Conservation (phyloP, 2,329 filamentous ascomycete genomes). For the Microdochium bolleyi region DNA sequence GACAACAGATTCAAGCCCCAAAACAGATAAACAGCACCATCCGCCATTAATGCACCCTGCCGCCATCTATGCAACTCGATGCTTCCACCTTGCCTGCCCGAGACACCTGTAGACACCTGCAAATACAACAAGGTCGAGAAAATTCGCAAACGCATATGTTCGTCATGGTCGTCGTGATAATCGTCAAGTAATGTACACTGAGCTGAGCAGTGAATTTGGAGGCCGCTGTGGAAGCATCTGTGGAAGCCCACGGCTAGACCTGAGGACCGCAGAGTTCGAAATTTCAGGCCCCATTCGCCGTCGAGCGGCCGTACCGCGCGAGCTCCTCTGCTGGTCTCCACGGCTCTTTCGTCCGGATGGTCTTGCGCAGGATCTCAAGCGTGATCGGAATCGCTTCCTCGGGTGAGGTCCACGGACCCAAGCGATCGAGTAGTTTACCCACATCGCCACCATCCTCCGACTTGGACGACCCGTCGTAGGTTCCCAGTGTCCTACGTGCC, state of each 20-base stretch:
- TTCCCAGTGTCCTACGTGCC: conserved; percentile 14
- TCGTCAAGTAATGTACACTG: neutral
- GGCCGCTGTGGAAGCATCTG: too few relatives aligned
- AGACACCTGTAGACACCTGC: too few relatives aligned
- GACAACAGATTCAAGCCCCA: too few relatives aligned
- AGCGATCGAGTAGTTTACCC: conserved; percentile 20
- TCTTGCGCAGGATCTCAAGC: conserved; percentile 17
- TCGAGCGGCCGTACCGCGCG: conserved; percentile 9
- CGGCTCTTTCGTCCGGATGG: conserved; percentile 12
- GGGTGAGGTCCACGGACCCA: conserved; percentile 20
- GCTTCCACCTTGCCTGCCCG: too few relatives aligned
- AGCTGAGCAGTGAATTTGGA: neutral
- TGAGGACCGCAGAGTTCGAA: neutral
- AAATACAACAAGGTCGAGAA: neutral
- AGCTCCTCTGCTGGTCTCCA: conserved; percentile 20
- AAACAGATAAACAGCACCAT: too few relatives aligned
- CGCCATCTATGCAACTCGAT: too few relatives aligned
- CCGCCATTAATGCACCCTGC: too few relatives aligned
- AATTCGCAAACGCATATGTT: neutral
- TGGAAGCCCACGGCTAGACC: too few relatives aligned
- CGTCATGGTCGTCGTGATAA: neutral
- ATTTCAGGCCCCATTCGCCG: conserved; percentile 11
- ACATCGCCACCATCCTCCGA: conserved; percentile 17
- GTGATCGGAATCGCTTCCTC: conserved; percentile 18
- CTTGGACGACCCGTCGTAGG: conserved; percentile 12